phyloP scores from a whole-genome alignment of 345 rosid genomes.

The Punica granatum region DNA sequence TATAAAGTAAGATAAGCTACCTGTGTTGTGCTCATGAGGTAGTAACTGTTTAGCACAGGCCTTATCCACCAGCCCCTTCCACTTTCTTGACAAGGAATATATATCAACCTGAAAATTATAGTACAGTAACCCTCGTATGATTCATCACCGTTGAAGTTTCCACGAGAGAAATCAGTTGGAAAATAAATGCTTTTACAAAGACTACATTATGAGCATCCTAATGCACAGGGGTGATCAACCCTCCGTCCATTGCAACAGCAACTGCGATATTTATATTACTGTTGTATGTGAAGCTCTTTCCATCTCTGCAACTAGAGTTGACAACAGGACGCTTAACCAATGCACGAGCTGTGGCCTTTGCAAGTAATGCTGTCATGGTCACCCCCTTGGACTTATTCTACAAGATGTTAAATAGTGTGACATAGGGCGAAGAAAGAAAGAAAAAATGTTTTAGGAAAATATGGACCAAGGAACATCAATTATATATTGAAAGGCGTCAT shows the following conservation, averaged over 20 bases:
- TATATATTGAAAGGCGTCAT: too few relatives aligned
- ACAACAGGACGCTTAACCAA: slow-evolving; percentile 73
- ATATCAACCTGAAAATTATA: slow-evolving; percentile 62
- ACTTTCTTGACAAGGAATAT: slow-evolving; percentile 85
- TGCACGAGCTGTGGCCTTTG: slow-evolving; percentile 92
- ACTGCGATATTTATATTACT: slow-evolving; percentile 85
- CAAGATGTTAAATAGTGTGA: slow-evolving; percentile 11
- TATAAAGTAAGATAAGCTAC: slow-evolving; percentile 23
- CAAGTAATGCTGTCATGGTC: slow-evolving; percentile 91
- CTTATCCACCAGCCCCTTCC: slow-evolving; percentile 95
- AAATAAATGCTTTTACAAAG: slow-evolving; percentile 4
- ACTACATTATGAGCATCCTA: slow-evolving; percentile 91
- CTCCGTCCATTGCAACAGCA: slow-evolving; percentile 94
- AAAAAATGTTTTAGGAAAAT: not conserved
- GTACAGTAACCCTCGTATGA: slow-evolving; percentile 3
- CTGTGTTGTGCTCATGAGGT: slow-evolving; percentile 84
- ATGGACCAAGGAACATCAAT: not conserved
- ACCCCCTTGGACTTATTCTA: slow-evolving; percentile 96
- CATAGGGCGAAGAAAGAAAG: not conserved
- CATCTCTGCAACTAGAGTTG: slow-evolving; percentile 86
- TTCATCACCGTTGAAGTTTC: not conserved
- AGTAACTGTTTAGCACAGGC: slow-evolving; percentile 95
- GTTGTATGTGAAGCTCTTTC: slow-evolving; percentile 81
- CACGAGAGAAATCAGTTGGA: not conserved
- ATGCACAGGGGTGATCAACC: slow-evolving; percentile 92